Conservation (phyloP, 2,329 filamentous ascomycete genomes). For the Colletotrichum sp. region DNA sequence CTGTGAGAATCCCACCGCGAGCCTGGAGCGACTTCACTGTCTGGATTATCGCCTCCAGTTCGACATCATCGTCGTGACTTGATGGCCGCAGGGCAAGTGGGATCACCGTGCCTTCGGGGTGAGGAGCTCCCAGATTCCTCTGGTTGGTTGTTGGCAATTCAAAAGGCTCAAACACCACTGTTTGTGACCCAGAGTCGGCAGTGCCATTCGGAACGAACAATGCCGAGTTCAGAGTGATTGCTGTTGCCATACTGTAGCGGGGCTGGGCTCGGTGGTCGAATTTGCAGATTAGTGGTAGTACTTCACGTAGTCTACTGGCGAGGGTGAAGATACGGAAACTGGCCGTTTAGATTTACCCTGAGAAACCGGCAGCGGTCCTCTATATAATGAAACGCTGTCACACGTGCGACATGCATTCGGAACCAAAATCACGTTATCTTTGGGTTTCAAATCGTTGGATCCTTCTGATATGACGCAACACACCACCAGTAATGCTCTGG, state of each 20-base stretch:
- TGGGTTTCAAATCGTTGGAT: neutral
- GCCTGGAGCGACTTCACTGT: neutral
- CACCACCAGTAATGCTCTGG: neutral
- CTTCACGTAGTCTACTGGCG: neutral
- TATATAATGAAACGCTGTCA: neutral
- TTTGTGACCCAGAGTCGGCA: too few relatives aligned
- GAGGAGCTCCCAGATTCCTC: neutral
- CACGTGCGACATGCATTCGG: neutral
- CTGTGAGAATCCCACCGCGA: constrained; percentile 33
- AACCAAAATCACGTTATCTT: neutral
- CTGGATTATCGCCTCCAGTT: neutral
- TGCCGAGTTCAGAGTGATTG: neutral
- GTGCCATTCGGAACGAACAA: neutral
- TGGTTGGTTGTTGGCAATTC: neutral
- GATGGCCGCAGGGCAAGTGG: neutral
- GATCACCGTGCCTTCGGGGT: neutral
- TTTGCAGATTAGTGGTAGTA: neutral
- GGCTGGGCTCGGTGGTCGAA: neutral
- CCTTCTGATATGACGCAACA: neutral
- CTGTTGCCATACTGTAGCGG: neutral
- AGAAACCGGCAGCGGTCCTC: neutral
- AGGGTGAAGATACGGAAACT: neutral
- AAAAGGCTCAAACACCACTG: neutral
- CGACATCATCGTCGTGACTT: neutral
- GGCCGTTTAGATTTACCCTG: neutral